Percentiles rank a stretch among this genome's conserved stretches.
phyloP scores from a whole-genome alignment of 176 grass and related monocot genomes.

The Musa acuminata region DNA sequence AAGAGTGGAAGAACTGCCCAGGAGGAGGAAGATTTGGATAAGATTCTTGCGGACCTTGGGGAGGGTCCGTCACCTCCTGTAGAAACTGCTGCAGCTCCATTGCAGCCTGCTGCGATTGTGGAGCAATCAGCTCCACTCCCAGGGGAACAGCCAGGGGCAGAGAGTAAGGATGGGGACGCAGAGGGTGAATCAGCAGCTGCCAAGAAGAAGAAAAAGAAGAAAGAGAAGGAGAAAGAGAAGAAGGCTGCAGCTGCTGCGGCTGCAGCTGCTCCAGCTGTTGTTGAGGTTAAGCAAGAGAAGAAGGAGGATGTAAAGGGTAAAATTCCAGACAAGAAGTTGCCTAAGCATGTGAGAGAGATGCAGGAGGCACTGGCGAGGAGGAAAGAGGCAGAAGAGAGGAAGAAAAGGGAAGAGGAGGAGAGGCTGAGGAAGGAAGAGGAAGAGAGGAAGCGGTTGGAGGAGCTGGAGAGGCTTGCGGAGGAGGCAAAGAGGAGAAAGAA shows the following conservation, averaged over 20 bases:
- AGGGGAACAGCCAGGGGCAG: constrained; percentile 11
- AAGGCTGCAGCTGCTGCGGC: constrained; percentile 48
- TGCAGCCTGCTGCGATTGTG: not conserved
- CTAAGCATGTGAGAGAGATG: constrained; percentile 73
- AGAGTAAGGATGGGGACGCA: constrained; percentile 61
- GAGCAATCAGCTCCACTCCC: constrained; percentile 9
- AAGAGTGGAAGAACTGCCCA: constrained; percentile 41
- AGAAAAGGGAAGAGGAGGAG: constrained; percentile 76
- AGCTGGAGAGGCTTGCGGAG: constrained; percentile 63
- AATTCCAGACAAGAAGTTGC: constrained; percentile 68
- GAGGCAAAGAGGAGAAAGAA: constrained; percentile 84
- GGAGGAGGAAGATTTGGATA: constrained; percentile 51
- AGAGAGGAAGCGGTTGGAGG: constrained; percentile 47
- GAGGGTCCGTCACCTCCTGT: constrained; percentile 1
- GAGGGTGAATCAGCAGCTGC: constrained; percentile 53
- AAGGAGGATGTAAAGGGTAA: constrained; percentile 59
- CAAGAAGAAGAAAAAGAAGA: constrained; percentile 98
- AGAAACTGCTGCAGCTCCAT: not conserved
- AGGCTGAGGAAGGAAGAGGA: constrained; percentile 67
- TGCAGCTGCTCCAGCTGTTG: constrained; percentile 9
- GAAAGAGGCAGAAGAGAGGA: constrained; percentile 70
- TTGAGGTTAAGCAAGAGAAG: constrained; percentile 31
- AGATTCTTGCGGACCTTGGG: constrained; percentile 43
- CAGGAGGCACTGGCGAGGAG: constrained; percentile 67
- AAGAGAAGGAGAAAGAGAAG: constrained; percentile 93